phyloP scores from a whole-genome alignment of 2,329 filamentous ascomycete genomes.

The Blastomyces silverae region DNA sequence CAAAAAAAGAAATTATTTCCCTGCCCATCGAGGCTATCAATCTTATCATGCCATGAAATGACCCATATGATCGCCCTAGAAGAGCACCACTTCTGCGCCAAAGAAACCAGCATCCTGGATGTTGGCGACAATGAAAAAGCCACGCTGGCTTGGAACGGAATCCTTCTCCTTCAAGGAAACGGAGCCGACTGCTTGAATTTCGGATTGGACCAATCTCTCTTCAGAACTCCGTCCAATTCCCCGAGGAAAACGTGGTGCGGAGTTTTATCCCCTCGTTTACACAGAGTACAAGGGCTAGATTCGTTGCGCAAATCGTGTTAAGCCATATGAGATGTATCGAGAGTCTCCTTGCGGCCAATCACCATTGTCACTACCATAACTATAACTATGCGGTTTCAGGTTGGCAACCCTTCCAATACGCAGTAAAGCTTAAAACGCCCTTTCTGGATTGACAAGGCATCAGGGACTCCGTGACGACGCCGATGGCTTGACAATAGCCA shows the following conservation, averaged over 20 bases:
- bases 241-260: constrained; percentile 1
- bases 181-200: background rate
- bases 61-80: background rate
- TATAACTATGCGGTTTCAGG: background rate
- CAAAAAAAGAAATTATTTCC: background rate
- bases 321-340: background rate
- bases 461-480: background rate
- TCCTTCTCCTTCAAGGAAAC: background rate
- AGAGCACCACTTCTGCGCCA: background rate
- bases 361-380: background rate
- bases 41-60: background rate
- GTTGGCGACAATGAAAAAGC: background rate
- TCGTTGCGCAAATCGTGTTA: background rate
- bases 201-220: background rate
- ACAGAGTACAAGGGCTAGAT: background rate
- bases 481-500: background rate
- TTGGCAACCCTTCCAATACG: background rate
- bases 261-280: background rate
- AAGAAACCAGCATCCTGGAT: background rate
- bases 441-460: background rate
- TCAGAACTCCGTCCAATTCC: background rate
- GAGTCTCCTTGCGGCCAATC: background rate
- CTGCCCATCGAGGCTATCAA: background rate
- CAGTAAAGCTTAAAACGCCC: background rate
- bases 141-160: background rate